phyloP scores from a whole-genome alignment of 306 rosid species.

The Sechiopsis laciniata region DNA sequence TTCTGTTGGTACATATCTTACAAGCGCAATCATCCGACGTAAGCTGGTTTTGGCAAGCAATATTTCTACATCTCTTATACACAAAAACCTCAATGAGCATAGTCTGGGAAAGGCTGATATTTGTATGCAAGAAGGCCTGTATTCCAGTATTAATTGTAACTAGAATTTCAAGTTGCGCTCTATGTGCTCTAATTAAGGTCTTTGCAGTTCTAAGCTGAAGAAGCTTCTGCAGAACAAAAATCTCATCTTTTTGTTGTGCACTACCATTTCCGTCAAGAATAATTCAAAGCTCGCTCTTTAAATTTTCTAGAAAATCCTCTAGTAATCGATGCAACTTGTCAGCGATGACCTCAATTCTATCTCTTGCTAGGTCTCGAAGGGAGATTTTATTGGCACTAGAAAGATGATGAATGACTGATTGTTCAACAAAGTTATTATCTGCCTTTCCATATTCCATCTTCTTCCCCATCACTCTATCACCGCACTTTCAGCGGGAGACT shows the following conservation, averaged over 20 bases:
- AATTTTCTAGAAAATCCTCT: conserved; percentile 68
- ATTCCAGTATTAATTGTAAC: conserved; percentile 92
- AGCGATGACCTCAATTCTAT: conserved; percentile 66
- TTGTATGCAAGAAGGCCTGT: conserved; percentile 92
- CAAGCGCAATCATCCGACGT: conserved; percentile 96
- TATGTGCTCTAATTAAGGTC: conserved; percentile 78
- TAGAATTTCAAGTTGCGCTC: conserved; percentile 88
- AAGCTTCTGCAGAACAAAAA: conserved; percentile 72
- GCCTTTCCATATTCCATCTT: conserved; percentile 80
- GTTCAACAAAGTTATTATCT: conserved; percentile 61
- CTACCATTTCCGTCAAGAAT: conserved; percentile 89
- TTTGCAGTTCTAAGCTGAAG: conserved; percentile 71
- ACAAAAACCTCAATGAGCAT: conserved; percentile 75
- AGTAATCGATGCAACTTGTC: conserved; percentile 85
- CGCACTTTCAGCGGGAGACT: conserved; percentile 95
- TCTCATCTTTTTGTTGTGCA: conserved; percentile 76
- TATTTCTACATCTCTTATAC: conserved; percentile 88
- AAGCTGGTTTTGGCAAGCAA: conserved; percentile 87
- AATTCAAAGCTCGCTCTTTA: conserved; percentile 64
- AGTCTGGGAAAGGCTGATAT: conserved; percentile 75
- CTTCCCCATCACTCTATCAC: conserved; percentile 58
- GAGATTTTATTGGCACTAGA: conserved; percentile 73
- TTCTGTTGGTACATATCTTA: conserved; percentile 65
- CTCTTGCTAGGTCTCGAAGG: conserved; percentile 88
- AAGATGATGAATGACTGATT: conserved; percentile 69